Conservation (phyloP, 768 basidiomycete species). For the Crucibulum laeve region DNA sequence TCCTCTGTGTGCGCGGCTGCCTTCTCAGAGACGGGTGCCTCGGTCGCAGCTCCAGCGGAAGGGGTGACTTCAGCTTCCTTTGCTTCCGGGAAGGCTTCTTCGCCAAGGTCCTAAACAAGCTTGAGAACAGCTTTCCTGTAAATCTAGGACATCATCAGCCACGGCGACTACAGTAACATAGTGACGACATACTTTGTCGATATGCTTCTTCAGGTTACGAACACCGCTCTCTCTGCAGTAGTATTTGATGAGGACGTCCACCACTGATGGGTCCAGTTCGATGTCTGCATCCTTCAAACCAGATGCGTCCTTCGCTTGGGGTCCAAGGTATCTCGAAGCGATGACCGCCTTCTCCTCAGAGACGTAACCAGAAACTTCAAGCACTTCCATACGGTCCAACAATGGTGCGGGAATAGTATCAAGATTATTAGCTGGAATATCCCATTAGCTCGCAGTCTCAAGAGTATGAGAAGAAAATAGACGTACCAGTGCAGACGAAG, state of each 20-base stretch:
- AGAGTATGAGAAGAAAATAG: not conserved
- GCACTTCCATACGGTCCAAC: conserved; percentile 93
- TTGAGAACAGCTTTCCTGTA: conserved; percentile 94
- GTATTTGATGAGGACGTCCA: conserved; percentile 90
- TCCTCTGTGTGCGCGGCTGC: conserved; percentile 9
- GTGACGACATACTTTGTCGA: conserved; percentile 76
- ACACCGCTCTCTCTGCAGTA: conserved; percentile 98
- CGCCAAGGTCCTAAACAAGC: conserved; percentile 87
- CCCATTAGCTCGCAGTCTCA: conserved; percentile 27
- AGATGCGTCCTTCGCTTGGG: conserved; percentile 88
- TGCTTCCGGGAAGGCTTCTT: conserved; percentile 79
- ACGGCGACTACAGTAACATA: not conserved
- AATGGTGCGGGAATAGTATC: conserved; percentile 93
- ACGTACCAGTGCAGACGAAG: conserved; percentile 80
- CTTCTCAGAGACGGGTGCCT: conserved; percentile 7
- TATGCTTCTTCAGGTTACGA: conserved; percentile 94
- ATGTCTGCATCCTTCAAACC: conserved; percentile 87
- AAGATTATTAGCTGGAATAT: conserved; percentile 67
- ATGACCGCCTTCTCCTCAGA: conserved; percentile 90
- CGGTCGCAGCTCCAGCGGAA: conserved; percentile 6
- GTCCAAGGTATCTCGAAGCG: conserved; percentile 82
- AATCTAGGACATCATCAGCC: conserved; percentile 49
- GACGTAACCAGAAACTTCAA: conserved; percentile 93
- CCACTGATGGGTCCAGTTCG: conserved; percentile 65
- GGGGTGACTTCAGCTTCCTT: conserved; percentile 13